Conservation (phyloP, 352 stramenopile genomes). For the Phytopythium ostracodes region DNA sequence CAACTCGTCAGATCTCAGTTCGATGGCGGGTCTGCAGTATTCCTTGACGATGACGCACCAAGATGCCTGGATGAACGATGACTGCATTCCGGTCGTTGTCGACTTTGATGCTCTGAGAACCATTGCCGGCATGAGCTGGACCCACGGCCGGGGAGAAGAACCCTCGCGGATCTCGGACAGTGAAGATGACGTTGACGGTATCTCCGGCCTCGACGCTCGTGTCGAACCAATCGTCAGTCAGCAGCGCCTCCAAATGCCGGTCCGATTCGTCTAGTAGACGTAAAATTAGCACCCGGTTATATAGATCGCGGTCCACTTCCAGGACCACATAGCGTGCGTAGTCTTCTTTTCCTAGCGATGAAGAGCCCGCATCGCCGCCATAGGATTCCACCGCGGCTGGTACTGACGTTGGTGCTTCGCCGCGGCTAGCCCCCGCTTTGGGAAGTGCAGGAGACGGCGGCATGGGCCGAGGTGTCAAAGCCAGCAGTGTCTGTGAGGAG, state of each 20-base stretch:
- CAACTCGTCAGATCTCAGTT: not conserved
- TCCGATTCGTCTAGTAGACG: constrained; percentile 68
- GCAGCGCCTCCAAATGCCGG: constrained; percentile 44
- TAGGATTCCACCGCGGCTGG: not conserved
- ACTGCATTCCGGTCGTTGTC: constrained; percentile 60
- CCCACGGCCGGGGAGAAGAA: constrained; percentile 37
- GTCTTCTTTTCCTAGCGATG: constrained; percentile 18
- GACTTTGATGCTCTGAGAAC: constrained; percentile 25
- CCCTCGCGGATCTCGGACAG: constrained; percentile 33
- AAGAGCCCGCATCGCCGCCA: not conserved
- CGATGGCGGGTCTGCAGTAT: not conserved
- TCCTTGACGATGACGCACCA: too few relatives aligned
- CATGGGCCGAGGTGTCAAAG: constrained; percentile 23
- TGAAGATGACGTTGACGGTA: constrained; percentile 78
- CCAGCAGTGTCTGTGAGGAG: constrained; percentile 22
- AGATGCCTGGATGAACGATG: constrained; percentile 70
- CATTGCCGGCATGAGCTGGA: not conserved
- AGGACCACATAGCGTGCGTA: constrained; percentile 64
- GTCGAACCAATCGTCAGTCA: constrained; percentile 78
- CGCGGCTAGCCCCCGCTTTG: constrained; percentile 4
- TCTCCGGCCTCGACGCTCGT: constrained; percentile 65
- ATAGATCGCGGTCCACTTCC: constrained; percentile 51
- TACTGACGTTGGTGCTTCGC: constrained; percentile 1
- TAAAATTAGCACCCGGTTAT: constrained; percentile 48
- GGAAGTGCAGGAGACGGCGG: constrained; percentile 12